Evolutionary conservation across 2,329 filamentous ascomycete species (phyloP), one percentile per base, ranked within the genome.

Genomic region (Claviceps citrina): DNA sequence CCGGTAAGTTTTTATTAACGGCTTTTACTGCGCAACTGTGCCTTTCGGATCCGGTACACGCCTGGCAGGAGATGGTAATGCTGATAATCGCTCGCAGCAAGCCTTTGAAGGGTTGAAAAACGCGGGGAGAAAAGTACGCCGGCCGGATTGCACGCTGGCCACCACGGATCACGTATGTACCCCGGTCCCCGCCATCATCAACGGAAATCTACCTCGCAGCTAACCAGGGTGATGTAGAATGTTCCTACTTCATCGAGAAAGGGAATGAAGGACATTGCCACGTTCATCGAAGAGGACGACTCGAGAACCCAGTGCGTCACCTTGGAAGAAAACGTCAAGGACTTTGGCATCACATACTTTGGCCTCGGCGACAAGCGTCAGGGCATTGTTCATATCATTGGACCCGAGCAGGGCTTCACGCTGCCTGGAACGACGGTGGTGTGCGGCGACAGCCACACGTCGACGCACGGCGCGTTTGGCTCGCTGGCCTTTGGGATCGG

Each of bases 301-400:
- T 95, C 87, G 45, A 77, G 87, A 55, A 73, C 84, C 49, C 91
- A 98, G 73, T 95, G 87, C 63, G 78, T 87, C 54, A 96, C 91
- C 31, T 78, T 98, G 46, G 91, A 98, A 67, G 81, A 95, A 53
- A 98, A 98, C 54, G 89, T 98, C 54, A 91, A 89, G 66, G 84
- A 89, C 49, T 96, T 95, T 58, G 86, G 84, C 55, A 72, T 98
- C 55, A 95, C 87, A 60, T 96, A 95, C 66, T 98, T 98, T 58
- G 91, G 91, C 46, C 78, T 98, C 47, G 84, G 81, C 51, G 89
- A 96, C 65, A 93, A 91, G 72, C 80, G 91, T 49, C 91, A 98
- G 65, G 91, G 91, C 49, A 98, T 98, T 53, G 91, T 96, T 43
- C 91, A 98, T 65, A 84, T 98, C 54, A 96, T 98, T 53, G 91